Evolutionary conservation across 2,329 filamentous ascomycete genomes (phyloP).

Genomic region (Nemania sp.): DNA sequence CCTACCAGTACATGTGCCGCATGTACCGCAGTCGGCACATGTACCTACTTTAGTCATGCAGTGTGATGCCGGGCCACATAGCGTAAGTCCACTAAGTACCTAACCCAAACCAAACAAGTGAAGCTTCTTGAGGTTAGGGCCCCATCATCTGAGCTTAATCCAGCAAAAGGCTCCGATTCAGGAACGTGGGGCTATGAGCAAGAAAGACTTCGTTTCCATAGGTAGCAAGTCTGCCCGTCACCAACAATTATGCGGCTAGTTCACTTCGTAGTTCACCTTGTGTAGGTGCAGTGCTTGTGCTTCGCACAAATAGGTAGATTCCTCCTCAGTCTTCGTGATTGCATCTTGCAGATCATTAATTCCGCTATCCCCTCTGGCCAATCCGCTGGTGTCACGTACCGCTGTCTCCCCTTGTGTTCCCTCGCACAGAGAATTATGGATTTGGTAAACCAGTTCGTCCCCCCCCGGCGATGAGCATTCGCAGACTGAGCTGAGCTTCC

Average conservation of each 20-base stretch:
- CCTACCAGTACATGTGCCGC: no score
- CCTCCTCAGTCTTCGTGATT: slow-evolving; percentile 1
- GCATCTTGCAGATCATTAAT: neutral
- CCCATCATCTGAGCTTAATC: slow-evolving; percentile 20
- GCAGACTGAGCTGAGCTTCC: neutral
- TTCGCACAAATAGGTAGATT: neutral
- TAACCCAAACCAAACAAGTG: no score
- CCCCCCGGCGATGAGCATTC: slow-evolving; percentile 3
- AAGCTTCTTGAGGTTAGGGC: no score
- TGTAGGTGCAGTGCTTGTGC: slow-evolving; percentile 3
- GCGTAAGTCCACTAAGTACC: no score
- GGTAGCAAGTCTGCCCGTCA: neutral
- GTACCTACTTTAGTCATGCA: no score
- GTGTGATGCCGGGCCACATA: no score
- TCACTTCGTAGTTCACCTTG: neutral
- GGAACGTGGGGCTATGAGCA: slow-evolving; percentile 46
- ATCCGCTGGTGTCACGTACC: neutral
- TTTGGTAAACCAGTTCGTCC: slow-evolving; percentile 58
- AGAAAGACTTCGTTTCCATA: slow-evolving; percentile 27
- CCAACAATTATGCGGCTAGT: no score
- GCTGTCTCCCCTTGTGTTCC: neutral
- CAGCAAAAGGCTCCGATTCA: slow-evolving; percentile 45
- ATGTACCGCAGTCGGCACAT: no score
- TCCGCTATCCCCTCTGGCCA: neutral
- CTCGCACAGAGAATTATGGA: slow-evolving; percentile 47